Evolutionary conservation across 345 rosid genomes (phyloP).

Genomic region (Populus davidiana): DNA sequence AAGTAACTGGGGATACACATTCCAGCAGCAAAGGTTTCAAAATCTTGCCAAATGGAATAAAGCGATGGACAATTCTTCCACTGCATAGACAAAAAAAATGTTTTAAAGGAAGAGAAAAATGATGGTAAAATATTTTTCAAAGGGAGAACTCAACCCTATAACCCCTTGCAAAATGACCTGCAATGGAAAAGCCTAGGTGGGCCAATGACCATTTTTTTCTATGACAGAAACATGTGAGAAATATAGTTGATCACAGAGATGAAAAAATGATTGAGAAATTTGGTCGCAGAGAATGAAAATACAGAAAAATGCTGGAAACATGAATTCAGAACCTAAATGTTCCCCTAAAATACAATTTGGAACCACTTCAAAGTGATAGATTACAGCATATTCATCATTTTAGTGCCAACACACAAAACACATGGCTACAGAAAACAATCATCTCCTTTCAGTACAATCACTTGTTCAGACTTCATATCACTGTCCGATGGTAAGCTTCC

Average conservation of each 20-base stretch:
- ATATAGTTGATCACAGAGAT: conserved; percentile 3
- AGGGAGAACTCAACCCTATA: neutral
- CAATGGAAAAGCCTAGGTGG: neutral
- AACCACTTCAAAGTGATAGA: neutral
- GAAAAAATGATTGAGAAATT: neutral
- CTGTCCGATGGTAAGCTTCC: neutral
- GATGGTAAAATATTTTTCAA: neutral
- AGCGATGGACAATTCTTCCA: conserved; percentile 53
- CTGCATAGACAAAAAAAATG: conserved; percentile 31
- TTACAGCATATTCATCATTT: neutral
- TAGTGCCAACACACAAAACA: neutral
- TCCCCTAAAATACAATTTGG: neutral
- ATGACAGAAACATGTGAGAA: neutral
- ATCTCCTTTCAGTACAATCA: neutral
- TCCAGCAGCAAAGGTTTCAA: conserved; percentile 81
- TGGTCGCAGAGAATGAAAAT: neutral
- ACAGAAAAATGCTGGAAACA: neutral
- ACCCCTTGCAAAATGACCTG: neutral
- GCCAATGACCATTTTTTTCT: neutral
- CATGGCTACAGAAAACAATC: neutral
- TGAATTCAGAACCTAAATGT: neutral
- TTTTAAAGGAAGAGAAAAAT: neutral
- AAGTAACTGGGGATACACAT: conserved; percentile 72
- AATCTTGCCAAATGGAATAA: conserved; percentile 67
- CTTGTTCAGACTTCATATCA: neutral